These are phyloP conservation scores for Aspergillus niger DNA, from an alignment of 2,329 filamentous ascomycete genomes.

Conservation along the genomic window DNA sequence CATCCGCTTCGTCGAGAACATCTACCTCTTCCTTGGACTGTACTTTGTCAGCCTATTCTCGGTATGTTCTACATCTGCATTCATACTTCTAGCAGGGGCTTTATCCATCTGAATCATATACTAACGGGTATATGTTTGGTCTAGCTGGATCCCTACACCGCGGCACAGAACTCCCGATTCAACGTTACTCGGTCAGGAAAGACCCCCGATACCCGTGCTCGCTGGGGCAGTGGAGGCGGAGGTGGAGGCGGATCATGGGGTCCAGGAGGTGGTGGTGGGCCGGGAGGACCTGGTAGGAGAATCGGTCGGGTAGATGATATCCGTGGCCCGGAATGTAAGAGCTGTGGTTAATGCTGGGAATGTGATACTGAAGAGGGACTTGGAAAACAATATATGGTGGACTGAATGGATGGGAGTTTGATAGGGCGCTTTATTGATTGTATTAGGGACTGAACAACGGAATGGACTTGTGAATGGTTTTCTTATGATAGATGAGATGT, in stretches of 20 bases:
- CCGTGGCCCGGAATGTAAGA: constrained; percentile 50
- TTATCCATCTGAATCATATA: not conserved
- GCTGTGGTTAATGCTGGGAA: constrained; percentile 38
- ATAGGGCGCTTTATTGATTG: not conserved
- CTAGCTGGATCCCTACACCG: constrained; percentile 49
- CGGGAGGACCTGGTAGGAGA: constrained; percentile 36
- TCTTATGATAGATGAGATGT: too few species aligned
- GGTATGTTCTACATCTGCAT: constrained; percentile 34
- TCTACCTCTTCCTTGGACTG: constrained; percentile 52
- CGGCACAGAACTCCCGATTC: constrained; percentile 50
- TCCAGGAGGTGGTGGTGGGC: constrained; percentile 29
- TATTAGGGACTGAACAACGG: too few species aligned
- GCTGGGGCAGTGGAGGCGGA: constrained; percentile 31
- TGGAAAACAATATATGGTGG: not conserved
- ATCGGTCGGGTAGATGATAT: constrained; percentile 52
- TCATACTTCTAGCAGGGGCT: not conserved
- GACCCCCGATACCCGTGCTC: constrained; percentile 24
- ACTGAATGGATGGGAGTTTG: not conserved
- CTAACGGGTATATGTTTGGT: not conserved
- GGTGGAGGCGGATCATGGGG: constrained; percentile 35
- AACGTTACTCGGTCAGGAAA: constrained; percentile 41
- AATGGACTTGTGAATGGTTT: too few species aligned
- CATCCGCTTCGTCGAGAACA: constrained; percentile 41
- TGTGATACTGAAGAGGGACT: not conserved
- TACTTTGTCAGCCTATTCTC: constrained; percentile 53